phyloP scores from a whole-genome alignment of 768 basidiomycete genomes.

The Flagelloscypha sp. region DNA sequence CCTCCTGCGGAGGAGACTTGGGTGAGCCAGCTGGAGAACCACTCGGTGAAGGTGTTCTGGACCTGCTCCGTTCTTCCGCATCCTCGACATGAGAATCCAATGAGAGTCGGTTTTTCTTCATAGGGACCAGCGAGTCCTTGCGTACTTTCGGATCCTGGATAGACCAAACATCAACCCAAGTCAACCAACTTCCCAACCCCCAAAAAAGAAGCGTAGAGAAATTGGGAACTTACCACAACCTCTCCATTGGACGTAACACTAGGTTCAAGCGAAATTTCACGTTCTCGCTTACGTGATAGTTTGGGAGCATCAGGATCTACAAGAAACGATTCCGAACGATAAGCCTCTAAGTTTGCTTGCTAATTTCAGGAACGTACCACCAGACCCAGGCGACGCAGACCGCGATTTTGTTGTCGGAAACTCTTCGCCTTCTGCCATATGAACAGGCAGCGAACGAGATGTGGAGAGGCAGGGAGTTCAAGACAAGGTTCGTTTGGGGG shows the following conservation, averaged over 20 bases:
- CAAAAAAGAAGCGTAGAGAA: too few relatives aligned
- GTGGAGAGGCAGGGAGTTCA: too few relatives aligned
- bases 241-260: conserved; percentile 31
- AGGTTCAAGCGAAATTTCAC: conserved; percentile 73
- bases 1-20: conserved; percentile 68
- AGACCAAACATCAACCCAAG: neutral
- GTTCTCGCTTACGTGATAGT: conserved; percentile 62
- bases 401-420: too few relatives aligned
- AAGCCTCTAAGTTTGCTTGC: too few relatives aligned
- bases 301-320: conserved; percentile 30
- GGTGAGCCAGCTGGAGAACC: conserved; percentile 38
- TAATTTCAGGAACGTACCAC: too few relatives aligned
- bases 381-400: too few relatives aligned
- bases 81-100: conserved; percentile 61
- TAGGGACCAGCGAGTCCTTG: conserved; percentile 52
- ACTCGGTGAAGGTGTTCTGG: conserved; percentile 35
- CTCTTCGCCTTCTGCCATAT: too few relatives aligned
- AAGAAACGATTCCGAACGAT: conserved; percentile 8
- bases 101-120: conserved; percentile 67
- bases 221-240: conserved; percentile 26
- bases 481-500: too few relatives aligned
- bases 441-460: too few relatives aligned
- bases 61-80: conserved; percentile 34
- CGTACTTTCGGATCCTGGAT: conserved; percentile 17
- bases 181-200: too few relatives aligned